A percentile compares a stretch with the other conserved stretches of the same genome.
Conservation (phyloP, 768 basidiomycete genomes). For the Termitomyces sp. region DNA sequence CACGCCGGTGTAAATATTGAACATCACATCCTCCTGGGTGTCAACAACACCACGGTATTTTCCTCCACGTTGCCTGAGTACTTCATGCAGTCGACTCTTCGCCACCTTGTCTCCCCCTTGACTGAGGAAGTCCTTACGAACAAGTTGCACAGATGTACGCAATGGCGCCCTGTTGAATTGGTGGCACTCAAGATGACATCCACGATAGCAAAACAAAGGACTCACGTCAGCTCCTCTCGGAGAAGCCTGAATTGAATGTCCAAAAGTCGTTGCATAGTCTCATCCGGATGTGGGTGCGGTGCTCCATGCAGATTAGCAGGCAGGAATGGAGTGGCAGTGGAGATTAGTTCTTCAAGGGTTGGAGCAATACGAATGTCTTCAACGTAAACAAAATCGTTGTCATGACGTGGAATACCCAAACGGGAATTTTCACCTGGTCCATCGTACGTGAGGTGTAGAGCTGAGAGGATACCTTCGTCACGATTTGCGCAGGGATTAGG, state of each 20-base stretch:
- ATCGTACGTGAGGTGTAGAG: conserved; percentile 40
- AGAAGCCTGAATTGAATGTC: conserved; percentile 76
- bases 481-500: neutral
- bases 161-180: conserved; percentile 42
- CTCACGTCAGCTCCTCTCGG: conserved; percentile 67
- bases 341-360: conserved; percentile 62
- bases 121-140: conserved; percentile 40
- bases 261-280: conserved; percentile 61
- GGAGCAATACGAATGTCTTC: conserved; percentile 62
- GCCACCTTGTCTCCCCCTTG: neutral
- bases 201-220: neutral
- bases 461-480: conserved; percentile 32
- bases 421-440: conserved; percentile 49
- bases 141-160: conserved; percentile 43
- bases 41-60: conserved; percentile 45
- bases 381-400: conserved; percentile 62
- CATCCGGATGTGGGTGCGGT: conserved; percentile 54
- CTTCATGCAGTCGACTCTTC: conserved; percentile 36
- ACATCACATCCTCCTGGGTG: conserved; percentile 46
- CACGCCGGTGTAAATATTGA: conserved; percentile 59
- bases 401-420: conserved; percentile 52
- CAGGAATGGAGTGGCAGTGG: conserved; percentile 45
- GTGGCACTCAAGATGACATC: neutral
- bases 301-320: conserved; percentile 58
- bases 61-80: conserved; percentile 54